Conservation (phyloP, 2,329 filamentous ascomycete species). For the Leptographium galeiforme region DNA sequence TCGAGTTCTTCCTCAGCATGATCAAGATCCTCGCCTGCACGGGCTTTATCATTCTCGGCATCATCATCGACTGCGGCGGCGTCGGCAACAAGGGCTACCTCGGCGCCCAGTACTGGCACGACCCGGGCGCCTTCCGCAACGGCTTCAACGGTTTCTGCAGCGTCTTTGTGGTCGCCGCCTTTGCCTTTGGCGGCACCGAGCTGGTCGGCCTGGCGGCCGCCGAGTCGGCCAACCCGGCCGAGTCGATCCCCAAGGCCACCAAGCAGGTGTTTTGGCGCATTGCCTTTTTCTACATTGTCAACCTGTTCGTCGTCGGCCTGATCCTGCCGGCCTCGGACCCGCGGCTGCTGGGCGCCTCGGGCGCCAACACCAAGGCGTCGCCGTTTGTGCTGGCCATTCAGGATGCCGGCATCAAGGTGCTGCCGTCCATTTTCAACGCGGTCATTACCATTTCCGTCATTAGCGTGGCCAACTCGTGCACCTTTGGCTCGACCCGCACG, state of each 20-base stretch:
- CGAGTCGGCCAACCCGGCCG: constrained; percentile 33
- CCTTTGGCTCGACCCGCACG: constrained; percentile 36
- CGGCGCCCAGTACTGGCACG: constrained; percentile 46
- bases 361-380: constrained; percentile 29
- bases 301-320: constrained; percentile 37
- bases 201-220: constrained; percentile 38
- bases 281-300: constrained; percentile 36
- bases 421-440: constrained; percentile 40
- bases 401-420: constrained; percentile 33
- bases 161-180: constrained; percentile 38
- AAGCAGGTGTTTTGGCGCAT: constrained; percentile 44
- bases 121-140: constrained; percentile 39
- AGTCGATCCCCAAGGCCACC: constrained; percentile 33
- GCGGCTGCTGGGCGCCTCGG: constrained; percentile 23
- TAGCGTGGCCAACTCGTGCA: constrained; percentile 36
- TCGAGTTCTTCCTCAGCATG: constrained; percentile 43
- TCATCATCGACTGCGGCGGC: constrained; percentile 44
- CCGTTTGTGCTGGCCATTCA: constrained; percentile 39
- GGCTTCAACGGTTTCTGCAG: constrained; percentile 36
- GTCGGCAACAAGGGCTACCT: constrained; percentile 44
- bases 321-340: constrained; percentile 29
- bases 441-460: constrained; percentile 39
- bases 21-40: constrained; percentile 45
- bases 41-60: constrained; percentile 52
- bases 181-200: constrained; percentile 38